Conservation (phyloP, 768 basidiomycete genomes). For the Calocybe cyanea region DNA sequence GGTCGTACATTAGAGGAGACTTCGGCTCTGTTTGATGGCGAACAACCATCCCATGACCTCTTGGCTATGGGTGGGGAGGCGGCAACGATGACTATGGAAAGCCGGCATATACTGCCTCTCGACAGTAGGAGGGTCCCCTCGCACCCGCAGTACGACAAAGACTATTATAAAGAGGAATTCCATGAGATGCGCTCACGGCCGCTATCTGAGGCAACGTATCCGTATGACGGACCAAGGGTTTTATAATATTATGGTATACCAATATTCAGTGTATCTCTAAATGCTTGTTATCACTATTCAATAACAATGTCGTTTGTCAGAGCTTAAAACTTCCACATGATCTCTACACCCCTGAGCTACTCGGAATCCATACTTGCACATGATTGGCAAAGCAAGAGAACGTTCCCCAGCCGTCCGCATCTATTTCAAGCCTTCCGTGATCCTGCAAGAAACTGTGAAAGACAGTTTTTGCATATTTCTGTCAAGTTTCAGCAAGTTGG, state of each 20-base stretch:
- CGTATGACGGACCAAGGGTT: conserved; percentile 5
- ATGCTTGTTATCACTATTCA: conserved; percentile 1
- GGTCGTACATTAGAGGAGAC: conserved; percentile 68
- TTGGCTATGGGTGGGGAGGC: conserved; percentile 45
- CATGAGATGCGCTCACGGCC: conserved; percentile 13
- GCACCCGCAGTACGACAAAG: neutral
- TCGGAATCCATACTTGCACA: conserved; percentile 58
- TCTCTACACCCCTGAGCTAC: neutral
- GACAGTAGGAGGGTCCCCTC: neutral
- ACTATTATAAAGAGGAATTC: conserved; percentile 1
- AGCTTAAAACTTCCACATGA: neutral
- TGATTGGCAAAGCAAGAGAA: conserved; percentile 56
- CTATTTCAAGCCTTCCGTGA: conserved; percentile 40
- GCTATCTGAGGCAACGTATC: conserved; percentile 1
- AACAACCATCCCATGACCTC: conserved; percentile 41
- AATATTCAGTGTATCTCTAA: conserved; percentile 7
- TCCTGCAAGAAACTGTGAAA: conserved; percentile 50
- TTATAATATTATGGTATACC: conserved; percentile 1
- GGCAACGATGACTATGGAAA: conserved; percentile 34
- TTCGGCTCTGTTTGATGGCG: conserved; percentile 66
- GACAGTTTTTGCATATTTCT: conserved; percentile 33
- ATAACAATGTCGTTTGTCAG: conserved; percentile 1
- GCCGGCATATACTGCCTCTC: conserved; percentile 18
- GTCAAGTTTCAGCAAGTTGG: neutral
- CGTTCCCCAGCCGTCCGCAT: conserved; percentile 57